Conservation (phyloP, 2,329 filamentous ascomycete genomes). For the Fusarium sp. region DNA sequence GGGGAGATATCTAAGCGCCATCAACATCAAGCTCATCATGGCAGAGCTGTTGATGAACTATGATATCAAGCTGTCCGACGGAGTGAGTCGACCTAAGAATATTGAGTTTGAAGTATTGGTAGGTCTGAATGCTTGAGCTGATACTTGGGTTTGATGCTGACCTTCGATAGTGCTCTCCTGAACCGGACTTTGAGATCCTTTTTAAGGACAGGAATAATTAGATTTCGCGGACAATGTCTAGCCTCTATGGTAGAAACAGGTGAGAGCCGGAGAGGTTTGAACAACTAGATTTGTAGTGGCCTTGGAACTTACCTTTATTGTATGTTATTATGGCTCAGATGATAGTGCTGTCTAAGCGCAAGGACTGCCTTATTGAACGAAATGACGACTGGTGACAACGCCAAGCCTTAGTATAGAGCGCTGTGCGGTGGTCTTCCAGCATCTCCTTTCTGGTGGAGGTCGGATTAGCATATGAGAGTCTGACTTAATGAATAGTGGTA, state of each 20-base stretch:
- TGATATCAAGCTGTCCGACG: slow-evolving; percentile 7
- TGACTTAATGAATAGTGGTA: too few species aligned
- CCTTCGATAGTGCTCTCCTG: background rate
- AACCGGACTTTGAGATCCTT: slow-evolving; percentile 5
- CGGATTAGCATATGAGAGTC: accelerated
- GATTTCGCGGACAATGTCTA: accelerated
- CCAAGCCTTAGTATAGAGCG: background rate
- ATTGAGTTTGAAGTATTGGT: slow-evolving; percentile 26
- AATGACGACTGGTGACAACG: background rate
- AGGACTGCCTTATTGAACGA: background rate
- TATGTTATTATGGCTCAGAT: background rate
- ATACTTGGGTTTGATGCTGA: accelerated
- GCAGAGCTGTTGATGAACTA: slow-evolving; percentile 32
- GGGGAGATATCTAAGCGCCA: slow-evolving; percentile 20
- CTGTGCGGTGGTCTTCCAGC: accelerated
- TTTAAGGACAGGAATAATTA: background rate
- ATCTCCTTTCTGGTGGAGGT: accelerated
- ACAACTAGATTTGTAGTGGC: accelerated
- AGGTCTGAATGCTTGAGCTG: accelerated
- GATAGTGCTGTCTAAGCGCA: background rate
- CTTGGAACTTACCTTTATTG: too few species aligned
- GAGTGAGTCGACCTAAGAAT: background rate
- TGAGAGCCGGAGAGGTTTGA: accelerated
- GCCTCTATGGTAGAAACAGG: accelerated
- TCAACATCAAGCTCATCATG: slow-evolving; percentile 37